phyloP scores from a whole-genome alignment of 2,329 filamentous ascomycete species.

The Trichocomaceae sp. region DNA sequence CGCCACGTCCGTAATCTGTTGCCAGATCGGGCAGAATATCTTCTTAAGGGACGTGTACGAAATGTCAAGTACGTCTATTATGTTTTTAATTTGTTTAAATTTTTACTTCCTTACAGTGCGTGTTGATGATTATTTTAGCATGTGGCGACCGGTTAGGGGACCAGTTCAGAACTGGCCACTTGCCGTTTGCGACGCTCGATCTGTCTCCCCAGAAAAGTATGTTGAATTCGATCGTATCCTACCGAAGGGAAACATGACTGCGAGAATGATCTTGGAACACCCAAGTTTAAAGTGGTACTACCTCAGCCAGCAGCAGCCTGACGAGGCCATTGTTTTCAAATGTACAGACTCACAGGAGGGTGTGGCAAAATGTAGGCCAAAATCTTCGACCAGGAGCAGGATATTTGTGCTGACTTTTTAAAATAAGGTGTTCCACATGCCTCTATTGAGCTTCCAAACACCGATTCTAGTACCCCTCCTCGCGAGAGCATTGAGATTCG shows the following conservation, averaged over 20 bases:
- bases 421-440: background rate
- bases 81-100: too few relatives aligned
- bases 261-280: background rate
- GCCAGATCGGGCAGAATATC: background rate
- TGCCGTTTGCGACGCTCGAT: background rate
- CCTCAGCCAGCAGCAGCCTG: background rate
- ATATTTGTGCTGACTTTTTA: too few relatives aligned
- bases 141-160: background rate
- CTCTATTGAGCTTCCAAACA: background rate
- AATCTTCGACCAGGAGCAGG: too few relatives aligned
- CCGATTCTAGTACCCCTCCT: background rate
- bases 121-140: background rate
- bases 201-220: background rate
- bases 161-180: background rate
- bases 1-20: background rate
- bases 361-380: background rate
- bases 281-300: background rate
- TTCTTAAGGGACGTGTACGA: background rate
- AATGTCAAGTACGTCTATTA: background rate
- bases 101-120: background rate
- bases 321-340: background rate
- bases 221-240: background rate
- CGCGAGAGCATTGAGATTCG: background rate
- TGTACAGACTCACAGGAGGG: background rate
- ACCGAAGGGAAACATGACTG: background rate